Percentiles rank a stretch among this genome's conserved stretches.
Conservation (phyloP, 2,329 filamentous ascomycete species). For the Aureobasidium lini region DNA sequence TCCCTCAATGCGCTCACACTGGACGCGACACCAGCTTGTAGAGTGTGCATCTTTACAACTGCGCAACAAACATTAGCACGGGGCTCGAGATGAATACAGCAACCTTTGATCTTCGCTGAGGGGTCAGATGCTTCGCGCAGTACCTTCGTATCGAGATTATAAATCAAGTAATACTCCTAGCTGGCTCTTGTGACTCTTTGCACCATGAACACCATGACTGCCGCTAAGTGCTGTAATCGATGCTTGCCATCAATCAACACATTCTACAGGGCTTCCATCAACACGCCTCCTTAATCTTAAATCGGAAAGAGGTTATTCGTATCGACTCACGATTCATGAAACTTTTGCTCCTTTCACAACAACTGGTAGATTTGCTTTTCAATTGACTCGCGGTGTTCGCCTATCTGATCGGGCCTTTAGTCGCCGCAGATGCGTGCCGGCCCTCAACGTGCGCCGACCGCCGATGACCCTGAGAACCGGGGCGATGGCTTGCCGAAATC, state of each 20-base stretch:
- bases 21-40: too few species aligned
- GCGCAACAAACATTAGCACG: too few species aligned
- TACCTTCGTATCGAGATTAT: not conserved
- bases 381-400: not conserved
- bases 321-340: not conserved
- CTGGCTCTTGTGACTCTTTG: not conserved
- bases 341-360: not conserved
- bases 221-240: not conserved
- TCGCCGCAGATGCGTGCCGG: not conserved
- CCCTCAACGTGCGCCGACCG: not conserved
- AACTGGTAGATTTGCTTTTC: not conserved
- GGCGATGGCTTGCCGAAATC: not conserved
- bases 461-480: not conserved
- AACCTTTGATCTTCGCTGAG: not conserved
- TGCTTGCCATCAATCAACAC: not conserved
- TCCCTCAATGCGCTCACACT: too few species aligned
- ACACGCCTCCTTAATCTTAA: slow-evolving; percentile 1
- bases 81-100: not conserved
- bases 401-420: slow-evolving; percentile 1
- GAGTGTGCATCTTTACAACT: too few species aligned
- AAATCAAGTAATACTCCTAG: not conserved
- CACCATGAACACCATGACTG: too few species aligned
- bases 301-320: not conserved
- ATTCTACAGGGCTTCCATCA: not conserved
- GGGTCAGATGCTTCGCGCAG: not conserved